Evolutionary conservation across 2,329 filamentous ascomycete species (phyloP), one percentile per base, ranked within the genome.

Genomic region (Alternaria sp.): DNA sequence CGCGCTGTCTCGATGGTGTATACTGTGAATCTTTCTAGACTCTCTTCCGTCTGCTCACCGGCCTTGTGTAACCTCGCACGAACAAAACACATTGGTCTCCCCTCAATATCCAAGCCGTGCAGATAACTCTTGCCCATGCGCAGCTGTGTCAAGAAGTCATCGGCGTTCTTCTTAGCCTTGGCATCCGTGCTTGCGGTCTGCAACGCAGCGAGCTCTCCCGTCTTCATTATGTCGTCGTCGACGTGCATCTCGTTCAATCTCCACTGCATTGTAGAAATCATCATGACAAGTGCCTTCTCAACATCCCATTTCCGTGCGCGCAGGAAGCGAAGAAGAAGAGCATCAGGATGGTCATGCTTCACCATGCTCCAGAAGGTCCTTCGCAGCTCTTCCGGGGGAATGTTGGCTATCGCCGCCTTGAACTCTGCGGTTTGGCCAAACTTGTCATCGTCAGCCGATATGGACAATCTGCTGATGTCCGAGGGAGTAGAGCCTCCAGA

Each of bases 251-350:
- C 92, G 38, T 86, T 84, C 57, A 88, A 81, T 66, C 95, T 88
- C 95, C 95, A 99, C 77, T 92, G 91, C 87, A 98, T 92, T 0
- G 95, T 97, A 3, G 93, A 93, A 43, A 99, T 86, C 78, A 97
- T 82, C 95, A 99, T 99, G 67, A 97, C 86, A 26, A 98, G 84
- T 4, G 95, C 95, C 76, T 93, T 93, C 52, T 97, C 90, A 18
- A 97, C 89, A 74, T 99, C 93, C 95, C 95, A 99, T 80, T 79
- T 81, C 34, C 80, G 66, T 47, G 81, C 72, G 69, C 81, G 71
- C 66, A 79, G 86, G 76, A 92, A 78, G 49, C 76, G 67, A 61
- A 81, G 68, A 24, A 87, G 89, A 58, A 89, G 86, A 67, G 90
- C 91, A 80, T 99, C 95, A 0, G 95, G 95, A 75, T 98, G 88